phyloP scores from a whole-genome alignment of 257 asterid genomes.

The Ilex aquifolium region DNA sequence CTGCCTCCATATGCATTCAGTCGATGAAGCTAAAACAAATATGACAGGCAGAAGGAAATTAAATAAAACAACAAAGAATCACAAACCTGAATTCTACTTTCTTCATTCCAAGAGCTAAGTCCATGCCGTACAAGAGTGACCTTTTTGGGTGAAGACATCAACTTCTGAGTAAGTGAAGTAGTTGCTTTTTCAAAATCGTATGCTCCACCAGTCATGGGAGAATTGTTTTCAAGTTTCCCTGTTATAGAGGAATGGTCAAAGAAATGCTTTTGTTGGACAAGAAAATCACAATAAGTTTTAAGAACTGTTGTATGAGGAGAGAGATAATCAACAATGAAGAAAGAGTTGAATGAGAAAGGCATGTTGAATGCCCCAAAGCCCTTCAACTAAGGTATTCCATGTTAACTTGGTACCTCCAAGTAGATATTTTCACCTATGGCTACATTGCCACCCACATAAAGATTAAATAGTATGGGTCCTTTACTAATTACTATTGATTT shows the following conservation, averaged over 20 bases:
- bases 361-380: too few species aligned
- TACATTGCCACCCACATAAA: too few species aligned
- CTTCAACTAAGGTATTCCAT: too few species aligned
- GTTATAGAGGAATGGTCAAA: slow-evolving; percentile 9
- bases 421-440: too few species aligned
- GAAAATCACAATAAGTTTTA: not conserved
- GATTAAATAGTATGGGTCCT: too few species aligned
- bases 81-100: slow-evolving; percentile 74
- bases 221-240: slow-evolving; percentile 34
- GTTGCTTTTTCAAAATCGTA: slow-evolving; percentile 58
- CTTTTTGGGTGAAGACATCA: slow-evolving; percentile 60
- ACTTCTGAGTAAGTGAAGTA: slow-evolving; percentile 45
- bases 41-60: not conserved
- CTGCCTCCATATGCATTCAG: too few species aligned
- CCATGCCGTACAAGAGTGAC: slow-evolving; percentile 72
- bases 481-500: too few species aligned
- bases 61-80: slow-evolving; percentile 5
- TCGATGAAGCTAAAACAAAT: not conserved
- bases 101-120: slow-evolving; percentile 75
- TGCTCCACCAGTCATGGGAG: slow-evolving; percentile 63
- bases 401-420: too few species aligned
- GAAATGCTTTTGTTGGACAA: not conserved
- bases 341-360: too few species aligned
- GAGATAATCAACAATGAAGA: not conserved
- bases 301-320: not conserved